Evolutionary conservation across 148 eudicot species (phyloP), one percentile per base, ranked within the genome.

Genomic region (Persicaria tinctoria): DNA sequence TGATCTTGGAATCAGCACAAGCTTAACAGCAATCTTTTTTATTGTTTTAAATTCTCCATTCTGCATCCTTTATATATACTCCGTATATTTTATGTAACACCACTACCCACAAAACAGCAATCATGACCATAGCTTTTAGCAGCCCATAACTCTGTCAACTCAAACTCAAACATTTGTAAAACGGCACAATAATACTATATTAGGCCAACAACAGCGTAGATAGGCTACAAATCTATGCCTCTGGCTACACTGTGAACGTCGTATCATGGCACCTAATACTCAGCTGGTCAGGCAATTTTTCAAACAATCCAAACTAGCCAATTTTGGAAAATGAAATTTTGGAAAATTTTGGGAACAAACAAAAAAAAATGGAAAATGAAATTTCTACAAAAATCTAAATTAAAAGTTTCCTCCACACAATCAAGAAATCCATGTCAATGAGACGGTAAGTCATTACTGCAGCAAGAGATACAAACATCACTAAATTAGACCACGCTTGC

Each of bases 381-480:
- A 27, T 32, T 62, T 62, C 44, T 20, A 27, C 10, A 11, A 62
- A 62, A 23, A 23, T 2, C 45, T 23, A 23, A 62, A 62, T 44
- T 62, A 7, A 62, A 18, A 27, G 45, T 62, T 32, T 10, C 14
- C 44, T 20, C 11, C 45, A 20, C 68, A 2, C 4, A 8, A 60
- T n/a, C 16, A 11, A 51, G 60, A 16, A 55, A 23, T 55, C 23
- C 13, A 60, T 60, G 68, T 3, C 23, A 56, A 56, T 56, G 8
- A 16, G 20, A n/a, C 0, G 18, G 23, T 1, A 16, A n/a, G 17
- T 56, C 20, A 4, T 17, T 14, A n/a, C 5, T 4, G 6, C 20
- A 56, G 17, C 62, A 56, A 56, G 62, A 56, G 62, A 56, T 56
- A n/a, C 18, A 56, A 56, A 17, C 62, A 14, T n/a, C 62, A 56